Evolutionary conservation across 2,329 filamentous ascomycete species (phyloP).

Genomic region (Colletotrichum navitas): DNA sequence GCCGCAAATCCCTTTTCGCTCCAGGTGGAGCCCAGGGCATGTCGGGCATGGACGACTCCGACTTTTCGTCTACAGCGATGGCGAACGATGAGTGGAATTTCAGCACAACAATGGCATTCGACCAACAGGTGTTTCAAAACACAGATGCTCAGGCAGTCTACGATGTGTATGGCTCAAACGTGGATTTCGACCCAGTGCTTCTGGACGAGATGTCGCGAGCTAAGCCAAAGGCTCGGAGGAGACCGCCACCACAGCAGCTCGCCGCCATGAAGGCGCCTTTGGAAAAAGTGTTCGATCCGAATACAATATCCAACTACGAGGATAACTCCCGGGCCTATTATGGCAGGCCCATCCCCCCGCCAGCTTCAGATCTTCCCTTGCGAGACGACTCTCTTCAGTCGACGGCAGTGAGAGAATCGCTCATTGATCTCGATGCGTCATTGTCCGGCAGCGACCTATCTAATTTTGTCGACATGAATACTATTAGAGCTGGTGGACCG

Average conservation of each 20-base stretch:
- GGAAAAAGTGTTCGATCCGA: conserved; percentile 75
- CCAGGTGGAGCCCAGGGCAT: conserved; percentile 69
- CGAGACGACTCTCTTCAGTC: conserved; percentile 66
- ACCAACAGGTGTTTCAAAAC: conserved; percentile 66
- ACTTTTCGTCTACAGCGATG: conserved; percentile 58
- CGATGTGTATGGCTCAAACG: conserved; percentile 70
- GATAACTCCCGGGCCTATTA: conserved; percentile 74
- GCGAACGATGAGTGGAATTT: conserved; percentile 76
- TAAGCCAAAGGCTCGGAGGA: conserved; percentile 65
- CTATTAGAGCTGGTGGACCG: conserved; percentile 65
- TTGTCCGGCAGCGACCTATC: conserved; percentile 68
- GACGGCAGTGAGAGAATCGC: conserved; percentile 68
- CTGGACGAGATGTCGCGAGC: conserved; percentile 62
- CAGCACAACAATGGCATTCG: conserved; percentile 74
- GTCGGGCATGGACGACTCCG: conserved; percentile 50
- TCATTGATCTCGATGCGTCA: conserved; percentile 74
- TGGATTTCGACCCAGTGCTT: conserved; percentile 64
- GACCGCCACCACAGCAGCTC: conserved; percentile 69
- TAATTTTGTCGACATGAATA: conserved; percentile 71
- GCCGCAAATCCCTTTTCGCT: conserved; percentile 74
- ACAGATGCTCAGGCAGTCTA: conserved; percentile 70
- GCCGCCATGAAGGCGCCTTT: conserved; percentile 70
- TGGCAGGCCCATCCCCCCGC: conserved; percentile 58
- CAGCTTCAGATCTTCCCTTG: conserved; percentile 69
- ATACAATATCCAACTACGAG: conserved; percentile 73